Evolutionary conservation across 1,284 basidiomycete species (phyloP).

Genomic region (Sanghuangporus weigelae): DNA sequence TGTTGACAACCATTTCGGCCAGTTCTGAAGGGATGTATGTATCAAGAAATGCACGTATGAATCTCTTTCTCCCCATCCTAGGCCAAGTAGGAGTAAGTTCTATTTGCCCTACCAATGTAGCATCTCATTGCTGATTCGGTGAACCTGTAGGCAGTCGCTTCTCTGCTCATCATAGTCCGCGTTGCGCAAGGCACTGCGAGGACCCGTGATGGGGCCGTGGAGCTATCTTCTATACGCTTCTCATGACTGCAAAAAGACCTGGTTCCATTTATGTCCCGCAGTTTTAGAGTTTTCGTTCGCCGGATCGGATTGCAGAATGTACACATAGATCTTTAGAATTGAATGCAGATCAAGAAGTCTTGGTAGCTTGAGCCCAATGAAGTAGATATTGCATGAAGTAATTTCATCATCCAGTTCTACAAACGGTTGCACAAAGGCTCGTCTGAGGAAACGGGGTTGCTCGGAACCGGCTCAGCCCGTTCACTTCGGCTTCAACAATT

Average conservation of each 20-base stretch:
- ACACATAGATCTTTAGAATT: too few species aligned
- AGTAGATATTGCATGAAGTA: too few species aligned
- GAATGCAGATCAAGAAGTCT: too few species aligned
- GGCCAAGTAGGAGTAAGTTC: background rate
- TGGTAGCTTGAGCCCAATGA: too few species aligned
- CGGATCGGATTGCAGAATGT: too few species aligned
- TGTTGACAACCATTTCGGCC: background rate
- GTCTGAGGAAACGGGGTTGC: too few species aligned
- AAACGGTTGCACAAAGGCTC: too few species aligned
- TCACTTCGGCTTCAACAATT: too few species aligned
- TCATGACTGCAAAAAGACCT: background rate
- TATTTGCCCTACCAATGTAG: background rate
- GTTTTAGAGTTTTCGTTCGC: too few species aligned
- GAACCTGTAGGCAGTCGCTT: background rate
- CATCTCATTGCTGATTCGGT: background rate
- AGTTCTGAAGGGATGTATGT: constrained; percentile 4
- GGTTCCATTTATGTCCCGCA: too few species aligned
- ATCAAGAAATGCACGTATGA: background rate
- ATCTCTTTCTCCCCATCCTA: background rate
- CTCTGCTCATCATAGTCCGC: constrained; percentile 11
- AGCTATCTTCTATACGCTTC: background rate
- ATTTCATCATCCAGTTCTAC: too few species aligned
- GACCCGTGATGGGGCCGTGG: background rate
- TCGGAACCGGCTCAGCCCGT: too few species aligned
- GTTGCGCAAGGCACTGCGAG: constrained; percentile 8